Conservation (phyloP, 331 rosid genomes). For the Phaseolus coccineus region DNA sequence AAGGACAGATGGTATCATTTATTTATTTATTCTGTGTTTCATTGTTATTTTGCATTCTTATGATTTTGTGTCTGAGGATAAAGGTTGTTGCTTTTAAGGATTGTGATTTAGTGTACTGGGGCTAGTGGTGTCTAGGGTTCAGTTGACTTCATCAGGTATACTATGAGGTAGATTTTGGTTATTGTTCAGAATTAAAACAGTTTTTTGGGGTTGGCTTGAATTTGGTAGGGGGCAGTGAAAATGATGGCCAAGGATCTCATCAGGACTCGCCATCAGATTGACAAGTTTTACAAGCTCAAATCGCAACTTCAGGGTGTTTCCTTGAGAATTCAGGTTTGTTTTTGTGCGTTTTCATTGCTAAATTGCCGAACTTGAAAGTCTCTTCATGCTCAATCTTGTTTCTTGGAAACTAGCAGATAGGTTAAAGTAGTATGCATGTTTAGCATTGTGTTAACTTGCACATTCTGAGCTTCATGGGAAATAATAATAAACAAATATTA, state of each 20-base stretch:
- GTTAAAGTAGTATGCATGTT: background rate
- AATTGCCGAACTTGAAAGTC: background rate
- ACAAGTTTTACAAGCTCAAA: slow-evolving; percentile 86
- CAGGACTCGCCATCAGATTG: slow-evolving; percentile 91
- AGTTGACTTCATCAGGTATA: slow-evolving; percentile 4
- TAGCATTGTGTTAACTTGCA: background rate
- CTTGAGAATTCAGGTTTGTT: slow-evolving; percentile 81
- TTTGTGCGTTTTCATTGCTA: background rate
- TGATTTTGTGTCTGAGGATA: background rate
- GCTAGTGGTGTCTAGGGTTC: slow-evolving; percentile 19
- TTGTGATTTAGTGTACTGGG: slow-evolving; percentile 5
- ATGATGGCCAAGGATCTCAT: slow-evolving; percentile 96
- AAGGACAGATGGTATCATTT: slow-evolving; percentile 81
- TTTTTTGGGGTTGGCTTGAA: slow-evolving; percentile 35
- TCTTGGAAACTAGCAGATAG: background rate
- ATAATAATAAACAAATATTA: background rate
- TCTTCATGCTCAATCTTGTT: slow-evolving; percentile 4
- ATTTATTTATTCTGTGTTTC: background rate
- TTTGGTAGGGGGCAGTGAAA: slow-evolving; percentile 77
- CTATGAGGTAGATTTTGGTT: slow-evolving; percentile 10
- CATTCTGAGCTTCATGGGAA: background rate
- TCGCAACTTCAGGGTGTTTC: slow-evolving; percentile 92
- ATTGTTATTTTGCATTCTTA: slow-evolving; percentile 22
- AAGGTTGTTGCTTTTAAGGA: slow-evolving; percentile 27
- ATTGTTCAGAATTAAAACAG: slow-evolving; percentile 9